Evolutionary conservation across 176 grass and related monocot genomes (phyloP), one percentile per base, ranked within the genome.

Genomic region (Triticum dicoccoides): DNA sequence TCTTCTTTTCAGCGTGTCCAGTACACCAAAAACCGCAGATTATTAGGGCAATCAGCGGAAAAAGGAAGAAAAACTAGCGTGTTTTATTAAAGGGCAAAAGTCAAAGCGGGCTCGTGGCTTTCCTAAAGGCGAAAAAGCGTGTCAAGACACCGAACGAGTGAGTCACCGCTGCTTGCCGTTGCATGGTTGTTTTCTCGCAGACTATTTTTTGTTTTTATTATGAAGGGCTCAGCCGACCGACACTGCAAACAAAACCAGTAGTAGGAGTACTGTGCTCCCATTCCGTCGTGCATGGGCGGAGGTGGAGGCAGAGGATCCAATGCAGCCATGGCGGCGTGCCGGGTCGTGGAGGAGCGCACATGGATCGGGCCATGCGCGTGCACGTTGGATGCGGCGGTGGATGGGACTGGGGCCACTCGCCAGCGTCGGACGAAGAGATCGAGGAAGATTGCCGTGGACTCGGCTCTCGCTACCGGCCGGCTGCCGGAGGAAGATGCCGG

Each of bases 391-490:
- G 51, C 49, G 17, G 17, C 5, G 15, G 2, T 56, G 15, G 17
- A 42, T 10, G 39, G 47, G 47, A 13, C 5, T 20, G 47, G 49
- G 51, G 51, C 17, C 54, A 18, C 18, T 58, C 54, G 54, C 6
- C 54, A 20, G 52, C 17, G 52, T 56, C 17, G 52, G 54, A 17
- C 6, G 9, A 41, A 71, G 20, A 17, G 5, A 8, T 21, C 3
- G 68, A 70, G 69, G 27, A 67, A 47, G 86, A 82, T 66, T 66
- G 69, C 77, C 77, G 69, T 72, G 37, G 69, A 72, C 69, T 42
- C 37, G 21, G 21, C 70, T 44, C 69, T 73, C 69, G 39, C 70
- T 73, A 25, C 38, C 70, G 70, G 70, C 71, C 71, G 70, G 70
- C 71, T 41, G 24, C 70, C 70, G 39, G 71, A 74, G 13, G 71